Evolutionary conservation across 768 basidiomycete species (phyloP), one percentile per base, ranked within the genome.

Genomic region (Hygrophorus pudorinus): DNA sequence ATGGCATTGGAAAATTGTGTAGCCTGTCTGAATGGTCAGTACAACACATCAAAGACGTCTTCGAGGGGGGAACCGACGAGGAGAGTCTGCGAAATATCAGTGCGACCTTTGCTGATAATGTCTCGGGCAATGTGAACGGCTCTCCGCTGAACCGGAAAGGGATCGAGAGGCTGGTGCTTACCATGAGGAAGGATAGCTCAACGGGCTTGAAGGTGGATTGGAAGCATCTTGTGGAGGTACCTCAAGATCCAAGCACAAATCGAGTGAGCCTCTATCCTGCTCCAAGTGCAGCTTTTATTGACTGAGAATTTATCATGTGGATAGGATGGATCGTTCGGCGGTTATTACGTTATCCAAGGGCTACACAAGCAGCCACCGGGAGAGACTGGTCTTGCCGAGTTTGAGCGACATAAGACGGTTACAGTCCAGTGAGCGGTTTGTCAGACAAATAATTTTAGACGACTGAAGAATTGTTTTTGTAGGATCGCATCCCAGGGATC

Each of bases 331-430:
- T 59, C 64, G 9, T 68, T 76, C 38, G 70, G 70, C 29, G 75
- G 73, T 13, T 61, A 66, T 41, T 78, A 78, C 55, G 52, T 68
- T 38, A 73, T 76, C 48, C 64, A 64, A 36, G 73, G 74, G n/a
- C 64, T 76, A 20, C 63, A 60, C 37, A 68, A 65, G 52, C 51
- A 47, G 21, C 20, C 65, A 31, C 59, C 68, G 12, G 68, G 62
- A 21, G 57, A 59, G 30, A 44, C 53, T 7, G 48, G 53, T 10
- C 57, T 60, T 18, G 58, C 61, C 11, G 63, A 66, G 20, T 70
- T 67, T 48, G 67, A 68, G 48, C 65, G 76, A 46, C 71, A 70
- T 50, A 78, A 78, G 48, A 65, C 65, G 14, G 70, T 76, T 11
- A 66, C 65, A 33, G 76, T 74, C 17, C 65, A 59, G 76, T 78